Percentiles rank a stretch among this genome's conserved stretches.
Conservation (phyloP, 345 rosid genomes). For the Eucalyptus sp. region DNA sequence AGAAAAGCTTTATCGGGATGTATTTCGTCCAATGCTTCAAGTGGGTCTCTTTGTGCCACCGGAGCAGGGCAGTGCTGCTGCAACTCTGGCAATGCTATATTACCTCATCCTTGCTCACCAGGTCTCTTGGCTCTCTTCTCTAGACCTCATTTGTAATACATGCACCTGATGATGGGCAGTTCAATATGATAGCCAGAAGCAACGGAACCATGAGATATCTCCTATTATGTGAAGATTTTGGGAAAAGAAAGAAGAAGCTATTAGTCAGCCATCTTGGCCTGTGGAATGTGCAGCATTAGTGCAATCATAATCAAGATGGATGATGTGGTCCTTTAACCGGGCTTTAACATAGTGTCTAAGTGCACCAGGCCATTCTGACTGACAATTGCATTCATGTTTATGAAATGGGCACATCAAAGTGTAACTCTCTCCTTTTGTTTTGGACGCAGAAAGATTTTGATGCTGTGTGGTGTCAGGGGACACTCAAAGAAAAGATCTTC, state of each 20-base stretch:
- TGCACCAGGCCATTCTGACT: neutral
- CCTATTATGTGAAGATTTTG: neutral
- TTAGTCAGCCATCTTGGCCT: neutral
- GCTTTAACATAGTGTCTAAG: neutral
- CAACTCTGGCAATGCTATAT: constrained; percentile 35
- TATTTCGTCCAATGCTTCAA: constrained; percentile 42
- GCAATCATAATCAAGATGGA: neutral
- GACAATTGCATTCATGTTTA: neutral
- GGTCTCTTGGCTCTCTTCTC: constrained; percentile 8
- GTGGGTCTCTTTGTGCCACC: constrained; percentile 54
- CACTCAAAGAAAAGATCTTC: constrained; percentile 27
- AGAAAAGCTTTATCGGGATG: constrained; percentile 30
- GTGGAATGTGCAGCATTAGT: neutral
- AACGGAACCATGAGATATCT: neutral
- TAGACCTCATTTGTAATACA: neutral
- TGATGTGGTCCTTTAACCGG: neutral
- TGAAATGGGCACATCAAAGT: neutral
- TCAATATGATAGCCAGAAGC: neutral
- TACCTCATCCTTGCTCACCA: constrained; percentile 41
- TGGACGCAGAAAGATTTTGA: constrained; percentile 36
- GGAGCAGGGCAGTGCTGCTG: constrained; percentile 64
- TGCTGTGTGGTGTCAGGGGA: constrained; percentile 34
- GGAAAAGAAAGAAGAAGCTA: neutral
- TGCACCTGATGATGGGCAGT: neutral
- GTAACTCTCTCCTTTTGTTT: neutral